phyloP scores from a whole-genome alignment of 192 early-diverging fungal species.

The Thoreauomyces humboldtii region DNA sequence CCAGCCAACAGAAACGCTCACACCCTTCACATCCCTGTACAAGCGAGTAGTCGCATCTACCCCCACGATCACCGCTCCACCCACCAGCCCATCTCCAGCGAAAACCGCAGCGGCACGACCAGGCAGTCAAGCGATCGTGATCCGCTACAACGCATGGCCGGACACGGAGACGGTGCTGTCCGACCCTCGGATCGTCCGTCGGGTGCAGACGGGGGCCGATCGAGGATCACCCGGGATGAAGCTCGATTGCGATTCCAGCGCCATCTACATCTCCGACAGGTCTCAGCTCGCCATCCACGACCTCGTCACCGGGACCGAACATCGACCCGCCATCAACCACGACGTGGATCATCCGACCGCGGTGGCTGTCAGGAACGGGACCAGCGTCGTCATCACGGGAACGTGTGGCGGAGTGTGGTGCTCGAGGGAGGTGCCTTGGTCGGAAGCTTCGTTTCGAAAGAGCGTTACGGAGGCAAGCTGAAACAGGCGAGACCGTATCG shows the following conservation, averaged over 20 bases:
- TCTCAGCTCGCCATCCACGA: neutral
- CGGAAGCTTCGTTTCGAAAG: no score
- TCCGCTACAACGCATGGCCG: neutral
- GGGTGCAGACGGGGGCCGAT: neutral
- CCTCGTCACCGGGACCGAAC: neutral
- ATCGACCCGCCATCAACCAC: neutral
- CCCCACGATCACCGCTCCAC: neutral
- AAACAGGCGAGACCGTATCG: no score
- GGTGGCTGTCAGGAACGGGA: neutral
- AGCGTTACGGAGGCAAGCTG: no score
- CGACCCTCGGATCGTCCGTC: conserved; percentile 5
- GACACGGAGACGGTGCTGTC: neutral
- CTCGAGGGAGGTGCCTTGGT: neutral
- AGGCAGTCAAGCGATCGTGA: neutral
- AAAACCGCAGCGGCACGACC: neutral
- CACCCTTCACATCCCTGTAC: no score
- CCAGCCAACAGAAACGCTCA: no score
- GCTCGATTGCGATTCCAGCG: neutral
- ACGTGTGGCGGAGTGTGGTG: conserved; percentile 1
- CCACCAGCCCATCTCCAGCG: no score
- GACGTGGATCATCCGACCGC: conserved; percentile 3
- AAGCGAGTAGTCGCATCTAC: no score
- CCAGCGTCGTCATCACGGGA: conserved; percentile 1
- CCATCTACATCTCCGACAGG: neutral
- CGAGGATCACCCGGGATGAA: neutral